Evolutionary conservation across 345 rosid genomes (phyloP).

Genomic region (Acer negundo): DNA sequence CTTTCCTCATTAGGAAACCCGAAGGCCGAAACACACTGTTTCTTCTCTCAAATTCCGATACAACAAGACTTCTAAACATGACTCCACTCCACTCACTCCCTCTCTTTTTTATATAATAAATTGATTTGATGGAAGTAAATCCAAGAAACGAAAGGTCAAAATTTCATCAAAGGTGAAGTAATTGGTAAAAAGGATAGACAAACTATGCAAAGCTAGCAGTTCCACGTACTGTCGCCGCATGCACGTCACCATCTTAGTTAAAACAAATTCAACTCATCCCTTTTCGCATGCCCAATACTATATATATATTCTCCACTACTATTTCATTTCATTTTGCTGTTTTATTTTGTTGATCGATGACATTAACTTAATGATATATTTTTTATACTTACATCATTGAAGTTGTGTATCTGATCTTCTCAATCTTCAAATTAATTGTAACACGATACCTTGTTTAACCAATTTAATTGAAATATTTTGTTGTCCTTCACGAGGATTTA

Average conservation of each 20-base stretch:
- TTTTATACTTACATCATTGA: no score
- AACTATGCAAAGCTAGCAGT: no score
- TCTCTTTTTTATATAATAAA: no score
- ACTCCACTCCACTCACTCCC: background rate
- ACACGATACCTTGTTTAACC: no score
- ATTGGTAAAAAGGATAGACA: slow-evolving; percentile 16
- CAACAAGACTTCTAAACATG: slow-evolving; percentile 12
- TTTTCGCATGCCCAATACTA: background rate
- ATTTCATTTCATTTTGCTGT: background rate
- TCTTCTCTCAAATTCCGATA: slow-evolving; percentile 8
- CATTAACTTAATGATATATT: no score
- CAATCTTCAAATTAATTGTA: no score
- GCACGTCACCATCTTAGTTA: no score
- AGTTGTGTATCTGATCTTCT: no score
- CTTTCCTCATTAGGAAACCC: slow-evolving; percentile 25
- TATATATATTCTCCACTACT: background rate
- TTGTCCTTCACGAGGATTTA: no score
- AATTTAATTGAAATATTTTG: no score
- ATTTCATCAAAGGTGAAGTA: slow-evolving; percentile 15
- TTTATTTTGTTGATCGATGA: background rate
- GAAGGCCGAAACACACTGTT: background rate
- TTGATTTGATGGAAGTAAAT: slow-evolving; percentile 8
- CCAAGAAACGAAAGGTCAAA: slow-evolving; percentile 13
- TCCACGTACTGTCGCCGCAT: no score
- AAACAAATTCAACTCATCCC: no score